Base-by-base conservation (phyloP, 257 asterid genomes). In the Solanum ossicruentum region DNA sequence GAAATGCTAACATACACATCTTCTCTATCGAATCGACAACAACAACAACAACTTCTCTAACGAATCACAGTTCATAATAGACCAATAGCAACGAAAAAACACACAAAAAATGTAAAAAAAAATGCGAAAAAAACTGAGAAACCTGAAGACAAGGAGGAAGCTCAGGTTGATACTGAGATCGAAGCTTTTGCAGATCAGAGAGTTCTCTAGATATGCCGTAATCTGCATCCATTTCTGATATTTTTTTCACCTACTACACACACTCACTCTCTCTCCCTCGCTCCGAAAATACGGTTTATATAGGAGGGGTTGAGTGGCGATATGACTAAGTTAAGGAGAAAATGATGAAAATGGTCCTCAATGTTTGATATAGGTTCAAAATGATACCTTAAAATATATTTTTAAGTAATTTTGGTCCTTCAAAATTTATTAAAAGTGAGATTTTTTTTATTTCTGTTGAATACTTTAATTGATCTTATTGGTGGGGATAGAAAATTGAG, bases 81-180 rank as follows among this genome's bases (percentile, higher is more conserved):
- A 67, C 21, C 49, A 32, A 16, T 3, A 7, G n/a, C 18, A n/a
- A n/a, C 18, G 23, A 43, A 72, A 13, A 17, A 45, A 45, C 12
- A n/a, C 81, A 45, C 4, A 9, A 39, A 18, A 39, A 41, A 17
- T 0, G 0, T 0, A 2, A 1, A 66, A 28, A 36, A 26, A 28
- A 3, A 13, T 7, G 12, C 21, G 32, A 8, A 65, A 69, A 49
- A 49, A 7, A 5, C n/a, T 8, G 16, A 16, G 20, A 43, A 12
- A 95, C 99, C 97, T 96, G 95, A 83, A 96, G 99, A 90, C 98
- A 96, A 18, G 99, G 99, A 58, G 99, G 99, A 67, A 96, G 95
- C 45, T 91, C 89, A 0, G 99, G 99, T 43, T 86, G 84, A 84
- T 96, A 96, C 4, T 83, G 94, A 85, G 96, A 86, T 84, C 98